Evolutionary conservation across 2,329 filamentous ascomycete species (phyloP).

Genomic region (Chrysoporthe cubensis): DNA sequence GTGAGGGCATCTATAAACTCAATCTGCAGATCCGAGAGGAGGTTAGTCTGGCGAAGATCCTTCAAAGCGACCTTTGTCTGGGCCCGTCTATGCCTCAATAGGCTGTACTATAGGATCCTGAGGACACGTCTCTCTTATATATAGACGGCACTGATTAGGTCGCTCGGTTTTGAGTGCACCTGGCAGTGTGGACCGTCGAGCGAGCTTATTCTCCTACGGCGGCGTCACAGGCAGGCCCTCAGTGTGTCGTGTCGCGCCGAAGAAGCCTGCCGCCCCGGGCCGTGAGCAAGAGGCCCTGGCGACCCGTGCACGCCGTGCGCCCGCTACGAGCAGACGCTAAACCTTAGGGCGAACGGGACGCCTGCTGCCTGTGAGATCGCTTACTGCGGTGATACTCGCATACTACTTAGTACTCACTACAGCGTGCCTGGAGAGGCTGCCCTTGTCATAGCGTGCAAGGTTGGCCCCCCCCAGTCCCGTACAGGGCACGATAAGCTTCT

Average conservation of each 20-base stretch:
- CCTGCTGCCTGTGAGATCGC: neutral
- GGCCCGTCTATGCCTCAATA: too few species aligned
- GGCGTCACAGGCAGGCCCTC: neutral
- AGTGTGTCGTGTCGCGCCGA: neutral
- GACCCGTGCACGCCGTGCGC: neutral
- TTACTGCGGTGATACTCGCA: neutral
- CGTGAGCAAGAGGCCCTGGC: too few species aligned
- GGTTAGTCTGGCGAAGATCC: too few species aligned
- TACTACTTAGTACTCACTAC: neutral
- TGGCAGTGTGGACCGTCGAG: neutral
- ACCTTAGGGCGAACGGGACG: neutral
- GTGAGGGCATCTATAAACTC: too few species aligned
- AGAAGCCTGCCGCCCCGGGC: neutral
- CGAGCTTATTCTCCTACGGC: neutral
- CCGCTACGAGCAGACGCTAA: neutral
- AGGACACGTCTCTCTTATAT: too few species aligned
- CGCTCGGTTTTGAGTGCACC: neutral
- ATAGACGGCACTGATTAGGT: too few species aligned
- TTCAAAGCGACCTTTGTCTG: too few species aligned
- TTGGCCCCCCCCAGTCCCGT: neutral
- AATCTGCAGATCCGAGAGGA: too few species aligned
- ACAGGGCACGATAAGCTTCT: slow-evolving; percentile 6
- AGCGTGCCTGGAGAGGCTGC: neutral
- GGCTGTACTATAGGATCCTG: too few species aligned
- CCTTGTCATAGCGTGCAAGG: neutral